Base-by-base conservation (phyloP, 441 rosid genomes). In the Rhodomyrtus psidioides region DNA sequence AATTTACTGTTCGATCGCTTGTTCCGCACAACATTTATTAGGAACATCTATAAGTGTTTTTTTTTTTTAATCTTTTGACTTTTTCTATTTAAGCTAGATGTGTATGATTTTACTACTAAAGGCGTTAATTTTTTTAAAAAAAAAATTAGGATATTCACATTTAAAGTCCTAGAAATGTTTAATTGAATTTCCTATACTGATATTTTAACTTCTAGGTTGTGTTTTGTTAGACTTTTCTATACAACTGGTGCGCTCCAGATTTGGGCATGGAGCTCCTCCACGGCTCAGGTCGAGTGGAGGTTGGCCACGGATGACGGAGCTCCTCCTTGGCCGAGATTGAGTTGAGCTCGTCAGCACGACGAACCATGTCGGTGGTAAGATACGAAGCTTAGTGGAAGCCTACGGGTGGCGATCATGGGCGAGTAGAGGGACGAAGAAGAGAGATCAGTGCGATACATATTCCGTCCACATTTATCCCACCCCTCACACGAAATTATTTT, bases 371-470 rank as follows among this genome's bases (percentile, higher is more conserved):
- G 16, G 16, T 51, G 16, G 53, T 4, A 13, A 51, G 53, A 51
- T 51, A 13, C 5, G 17, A 53, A 53, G 17, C n/a, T 19, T 2
- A 13, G 9, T 10, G 0, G 76, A 13, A 34, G 49, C 26, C 8
- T 34, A 1, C 5, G 6, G 12, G 4, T 30, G 75, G 6, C 3
- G 12, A 2, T 13, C 44, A 1, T 19, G 23, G 6, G 17, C 3
- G 24, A 9, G 26, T 0, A 4, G 0, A 62, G 24, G 19, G 4
- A 2, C 7, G 2, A 2, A 2, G 5, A 9, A 17, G 13, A 30
- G 5, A 17, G 13, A 30, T 2, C 3, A 4, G 13, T 4, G 23
- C 2, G 3, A 17, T 5, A 17, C 2, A 17, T 17, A 12, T n/a
- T 56, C 0, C 10, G 4, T 24, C 4, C 1, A 56, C 8, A 10